A percentile compares a stretch with the other conserved stretches of the same genome.
These are phyloP conservation scores for Ascochyta fabae DNA, from an alignment of 2,329 filamentous ascomycete genomes.

Conservation along the genomic window DNA sequence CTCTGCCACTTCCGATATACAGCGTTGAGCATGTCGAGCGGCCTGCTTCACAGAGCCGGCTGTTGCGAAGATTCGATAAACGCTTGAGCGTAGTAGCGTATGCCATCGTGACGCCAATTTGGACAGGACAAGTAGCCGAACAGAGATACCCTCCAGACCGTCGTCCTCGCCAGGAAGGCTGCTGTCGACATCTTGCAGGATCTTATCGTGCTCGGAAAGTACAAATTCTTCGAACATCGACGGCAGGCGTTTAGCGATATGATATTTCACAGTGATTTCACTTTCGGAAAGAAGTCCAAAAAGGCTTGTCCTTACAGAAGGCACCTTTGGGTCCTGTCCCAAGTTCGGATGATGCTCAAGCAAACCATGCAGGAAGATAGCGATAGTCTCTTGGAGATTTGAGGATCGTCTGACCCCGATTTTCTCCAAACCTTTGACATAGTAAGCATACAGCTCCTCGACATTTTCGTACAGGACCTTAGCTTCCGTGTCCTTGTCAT, in stretches of 20 bases:
- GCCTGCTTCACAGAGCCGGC: slow-evolving; percentile 74
- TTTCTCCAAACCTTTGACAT: slow-evolving; percentile 70
- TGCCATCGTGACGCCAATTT: slow-evolving; percentile 83
- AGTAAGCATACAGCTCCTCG: slow-evolving; percentile 79
- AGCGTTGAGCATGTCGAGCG: slow-evolving; percentile 73
- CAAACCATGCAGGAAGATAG: slow-evolving; percentile 72
- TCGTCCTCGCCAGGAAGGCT: slow-evolving; percentile 76
- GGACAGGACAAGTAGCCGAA: slow-evolving; percentile 78
- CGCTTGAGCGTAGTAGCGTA: slow-evolving; percentile 81
- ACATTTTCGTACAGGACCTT: slow-evolving; percentile 65
- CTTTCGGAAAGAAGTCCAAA: slow-evolving; percentile 73
- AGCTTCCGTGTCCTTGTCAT: slow-evolving; percentile 32
- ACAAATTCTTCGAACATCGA: slow-evolving; percentile 80
- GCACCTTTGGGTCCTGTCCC: slow-evolving; percentile 63
- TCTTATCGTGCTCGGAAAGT: slow-evolving; percentile 80
- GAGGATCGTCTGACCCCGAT: slow-evolving; percentile 71
- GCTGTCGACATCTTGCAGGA: slow-evolving; percentile 83
- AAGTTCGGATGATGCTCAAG: slow-evolving; percentile 72
- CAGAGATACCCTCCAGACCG: slow-evolving; percentile 81
- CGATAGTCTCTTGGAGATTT: slow-evolving; percentile 70
- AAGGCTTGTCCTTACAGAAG: slow-evolving; percentile 73
- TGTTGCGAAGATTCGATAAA: slow-evolving; percentile 94
- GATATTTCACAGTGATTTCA: slow-evolving; percentile 75
- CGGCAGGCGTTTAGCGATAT: slow-evolving; percentile 72
- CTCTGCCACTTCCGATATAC: slow-evolving; percentile 70